phyloP scores from a whole-genome alignment of 148 eudicot genomes.

The Nyssa sinensis region DNA sequence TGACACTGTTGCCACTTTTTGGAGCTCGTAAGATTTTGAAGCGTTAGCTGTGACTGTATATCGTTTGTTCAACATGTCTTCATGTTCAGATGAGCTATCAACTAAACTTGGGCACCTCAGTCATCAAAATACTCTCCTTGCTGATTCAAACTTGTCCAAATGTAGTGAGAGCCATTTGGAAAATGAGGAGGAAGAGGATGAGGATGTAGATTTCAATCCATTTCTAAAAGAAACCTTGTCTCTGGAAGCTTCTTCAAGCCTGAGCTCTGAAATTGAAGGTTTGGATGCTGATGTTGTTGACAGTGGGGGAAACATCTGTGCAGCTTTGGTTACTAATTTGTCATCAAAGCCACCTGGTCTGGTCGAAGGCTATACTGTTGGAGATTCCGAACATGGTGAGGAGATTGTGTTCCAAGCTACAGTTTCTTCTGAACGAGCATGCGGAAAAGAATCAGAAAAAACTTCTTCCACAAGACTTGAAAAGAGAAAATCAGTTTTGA shows the following conservation, averaged over 20 bases:
- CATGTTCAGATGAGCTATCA: conserved; percentile 23
- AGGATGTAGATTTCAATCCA: conserved; percentile 91
- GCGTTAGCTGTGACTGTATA: not conserved
- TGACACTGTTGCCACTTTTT: not conserved
- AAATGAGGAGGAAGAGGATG: conserved; percentile 37
- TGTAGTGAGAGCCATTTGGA: conserved; percentile 28
- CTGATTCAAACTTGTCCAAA: conserved; percentile 20
- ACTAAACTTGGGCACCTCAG: conserved; percentile 17
- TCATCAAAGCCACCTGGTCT: conserved; percentile 19
- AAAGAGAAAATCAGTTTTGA: conserved; percentile 30
- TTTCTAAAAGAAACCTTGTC: conserved; percentile 63
- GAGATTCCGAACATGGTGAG: conserved; percentile 34
- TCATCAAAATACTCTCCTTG: conserved; percentile 18
- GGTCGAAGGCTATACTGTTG: conserved; percentile 25
- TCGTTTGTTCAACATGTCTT: conserved; percentile 24
- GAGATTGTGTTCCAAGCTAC: conserved; percentile 28
- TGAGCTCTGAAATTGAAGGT: conserved; percentile 85
- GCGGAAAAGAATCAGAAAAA: conserved; percentile 16
- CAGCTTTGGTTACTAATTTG: conserved; percentile 11
- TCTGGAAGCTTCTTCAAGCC: conserved; percentile 80
- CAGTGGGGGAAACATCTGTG: conserved; percentile 32
- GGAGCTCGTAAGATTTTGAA: not conserved
- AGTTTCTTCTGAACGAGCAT: conserved; percentile 18
- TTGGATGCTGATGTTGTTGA: conserved; percentile 62
- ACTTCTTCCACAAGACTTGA: conserved; percentile 11